Percentiles rank a stretch among this genome's conserved stretches.
These are phyloP conservation scores for Trichoderma asperellum DNA, from an alignment of 2,329 filamentous ascomycete genomes.

Conservation along the genomic window DNA sequence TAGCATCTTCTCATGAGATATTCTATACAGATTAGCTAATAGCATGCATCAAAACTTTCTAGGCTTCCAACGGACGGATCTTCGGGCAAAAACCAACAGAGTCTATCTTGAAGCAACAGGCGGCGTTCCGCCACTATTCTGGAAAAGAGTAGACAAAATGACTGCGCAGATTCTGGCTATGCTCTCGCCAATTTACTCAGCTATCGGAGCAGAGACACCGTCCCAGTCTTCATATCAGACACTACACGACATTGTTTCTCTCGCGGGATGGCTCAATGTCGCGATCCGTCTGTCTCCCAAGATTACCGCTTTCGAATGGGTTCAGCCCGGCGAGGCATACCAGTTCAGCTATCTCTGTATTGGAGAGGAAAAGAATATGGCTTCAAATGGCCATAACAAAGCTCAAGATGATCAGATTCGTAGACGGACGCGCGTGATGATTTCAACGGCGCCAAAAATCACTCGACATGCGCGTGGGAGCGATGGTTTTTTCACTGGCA, in stretches of 20 bases:
- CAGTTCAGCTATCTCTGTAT: slow-evolving; percentile 33
- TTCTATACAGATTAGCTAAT: not conserved
- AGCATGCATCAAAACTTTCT: not conserved
- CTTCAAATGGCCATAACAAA: not conserved
- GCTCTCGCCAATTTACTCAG: slow-evolving; percentile 36
- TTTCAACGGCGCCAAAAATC: slow-evolving; percentile 38
- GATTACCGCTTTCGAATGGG: slow-evolving; percentile 38
- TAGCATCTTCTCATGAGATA: not conserved
- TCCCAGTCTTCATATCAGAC: slow-evolving; percentile 33
- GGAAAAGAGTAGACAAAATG: slow-evolving; percentile 39
- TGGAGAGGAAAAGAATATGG: slow-evolving; percentile 24
- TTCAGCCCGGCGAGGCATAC: slow-evolving; percentile 37
- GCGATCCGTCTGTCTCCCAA: slow-evolving; percentile 35
- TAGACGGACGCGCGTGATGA: slow-evolving; percentile 39
- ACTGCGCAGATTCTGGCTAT: slow-evolving; percentile 33
- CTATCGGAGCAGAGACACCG: slow-evolving; percentile 28
- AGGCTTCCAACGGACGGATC: slow-evolving; percentile 40
- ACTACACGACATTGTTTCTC: slow-evolving; percentile 39
- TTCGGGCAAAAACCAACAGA: slow-evolving; percentile 36
- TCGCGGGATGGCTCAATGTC: slow-evolving; percentile 41
- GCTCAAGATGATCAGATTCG: not conserved
- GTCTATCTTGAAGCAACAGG: slow-evolving; percentile 33
- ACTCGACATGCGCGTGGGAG: slow-evolving; percentile 32
- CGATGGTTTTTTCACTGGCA: slow-evolving; percentile 28
- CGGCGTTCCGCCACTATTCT: slow-evolving; percentile 37